phyloP scores from a whole-genome alignment of 306 rosid genomes.

The Quercus glauca region DNA sequence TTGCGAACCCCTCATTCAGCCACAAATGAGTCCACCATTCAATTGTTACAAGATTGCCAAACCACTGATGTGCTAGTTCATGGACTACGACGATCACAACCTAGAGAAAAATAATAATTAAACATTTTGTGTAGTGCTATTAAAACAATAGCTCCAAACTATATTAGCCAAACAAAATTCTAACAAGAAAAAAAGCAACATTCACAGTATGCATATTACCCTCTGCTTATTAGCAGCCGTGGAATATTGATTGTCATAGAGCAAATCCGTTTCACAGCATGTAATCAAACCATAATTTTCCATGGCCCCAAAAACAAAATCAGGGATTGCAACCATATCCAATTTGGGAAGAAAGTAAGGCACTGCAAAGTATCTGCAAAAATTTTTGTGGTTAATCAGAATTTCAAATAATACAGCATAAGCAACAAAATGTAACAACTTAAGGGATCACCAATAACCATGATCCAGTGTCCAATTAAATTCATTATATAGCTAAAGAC shows the following conservation, averaged over 20 bases:
- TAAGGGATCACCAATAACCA: neutral
- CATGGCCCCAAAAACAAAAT: slow-evolving; percentile 96
- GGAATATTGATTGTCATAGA: slow-evolving; percentile 83
- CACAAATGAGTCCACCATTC: slow-evolving; percentile 99
- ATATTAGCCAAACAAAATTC: slow-evolving; percentile 20
- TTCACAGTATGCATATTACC: slow-evolving; percentile 43
- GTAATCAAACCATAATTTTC: slow-evolving; percentile 95
- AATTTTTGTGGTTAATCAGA: slow-evolving; percentile 22
- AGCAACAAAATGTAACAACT: neutral
- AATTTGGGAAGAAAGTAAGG: slow-evolving; percentile 87
- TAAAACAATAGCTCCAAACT: slow-evolving; percentile 27
- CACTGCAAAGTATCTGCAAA: slow-evolving; percentile 74
- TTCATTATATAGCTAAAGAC: neutral
- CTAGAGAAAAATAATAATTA: slow-evolving; percentile 40
- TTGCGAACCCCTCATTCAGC: slow-evolving; percentile 97
- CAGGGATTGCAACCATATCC: slow-evolving; percentile 95
- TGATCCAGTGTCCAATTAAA: slow-evolving; percentile 7
- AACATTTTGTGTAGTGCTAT: slow-evolving; percentile 14
- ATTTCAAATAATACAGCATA: slow-evolving; percentile 13
- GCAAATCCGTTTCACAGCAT: slow-evolving; percentile 86
- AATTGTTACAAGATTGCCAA: slow-evolving; percentile 96
- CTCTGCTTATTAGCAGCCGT: slow-evolving; percentile 86
- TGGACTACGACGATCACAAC: slow-evolving; percentile 89
- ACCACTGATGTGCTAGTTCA: slow-evolving; percentile 98
- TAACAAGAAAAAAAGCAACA: slow-evolving; percentile 9